phyloP scores from a whole-genome alignment of 768 basidiomycete genomes.

The Tulasnella sp. region DNA sequence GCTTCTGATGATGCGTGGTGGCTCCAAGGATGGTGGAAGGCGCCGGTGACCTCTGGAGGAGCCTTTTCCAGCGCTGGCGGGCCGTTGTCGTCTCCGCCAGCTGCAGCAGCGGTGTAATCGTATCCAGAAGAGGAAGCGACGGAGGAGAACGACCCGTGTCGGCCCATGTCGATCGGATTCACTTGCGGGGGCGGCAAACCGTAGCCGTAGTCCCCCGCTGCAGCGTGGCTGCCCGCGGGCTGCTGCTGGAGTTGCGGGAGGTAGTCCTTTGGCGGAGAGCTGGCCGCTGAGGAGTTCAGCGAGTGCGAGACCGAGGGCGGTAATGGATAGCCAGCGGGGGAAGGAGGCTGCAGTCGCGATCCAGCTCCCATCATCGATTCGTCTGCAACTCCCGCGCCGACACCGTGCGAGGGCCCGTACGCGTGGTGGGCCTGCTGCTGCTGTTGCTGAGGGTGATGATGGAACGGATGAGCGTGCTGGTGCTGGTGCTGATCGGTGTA shows the following conservation, averaged over 20 bases:
- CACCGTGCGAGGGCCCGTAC: background rate
- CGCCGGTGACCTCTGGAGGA: background rate
- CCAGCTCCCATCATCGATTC: background rate
- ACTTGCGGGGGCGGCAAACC: conserved; percentile 5
- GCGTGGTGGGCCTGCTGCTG: background rate
- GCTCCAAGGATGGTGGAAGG: background rate
- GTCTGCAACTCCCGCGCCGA: background rate
- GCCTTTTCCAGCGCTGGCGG: conserved; percentile 7
- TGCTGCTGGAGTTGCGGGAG: background rate
- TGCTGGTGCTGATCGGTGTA: background rate
- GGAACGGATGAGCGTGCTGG: background rate
- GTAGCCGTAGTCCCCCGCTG: background rate
- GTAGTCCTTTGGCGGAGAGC: background rate
- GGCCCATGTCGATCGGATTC: background rate
- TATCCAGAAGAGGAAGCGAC: background rate
- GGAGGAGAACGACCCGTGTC: background rate
- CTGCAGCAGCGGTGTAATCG: background rate
- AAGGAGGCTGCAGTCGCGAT: background rate
- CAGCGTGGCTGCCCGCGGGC: background rate
- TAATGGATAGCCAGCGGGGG: background rate
- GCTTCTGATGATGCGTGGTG: background rate
- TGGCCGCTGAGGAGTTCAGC: conserved; percentile 6
- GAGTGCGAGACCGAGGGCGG: conserved; percentile 8
- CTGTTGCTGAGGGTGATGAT: too few species aligned
- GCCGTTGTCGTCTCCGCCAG: background rate